Base-by-base conservation (phyloP, 768 basidiomycete genomes). In the Phaeolepiota aurea region DNA sequence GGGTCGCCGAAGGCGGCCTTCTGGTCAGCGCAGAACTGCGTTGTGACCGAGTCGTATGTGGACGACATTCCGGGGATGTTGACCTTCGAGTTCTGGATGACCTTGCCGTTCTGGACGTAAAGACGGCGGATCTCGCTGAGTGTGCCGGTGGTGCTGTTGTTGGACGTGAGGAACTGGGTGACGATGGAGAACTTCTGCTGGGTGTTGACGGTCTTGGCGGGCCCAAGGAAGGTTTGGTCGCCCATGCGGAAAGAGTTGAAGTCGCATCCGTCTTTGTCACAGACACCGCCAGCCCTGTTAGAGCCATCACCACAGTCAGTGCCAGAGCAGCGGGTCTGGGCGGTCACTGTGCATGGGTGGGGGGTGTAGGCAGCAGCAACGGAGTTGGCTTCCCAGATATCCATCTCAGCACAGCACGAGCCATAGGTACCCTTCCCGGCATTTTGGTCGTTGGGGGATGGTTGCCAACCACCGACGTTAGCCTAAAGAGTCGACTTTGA, bases 221-320 rank as follows among this genome's bases (percentile, higher is more conserved):
- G 50, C 18, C 76, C 76, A 54, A 66, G 65, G 71, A 76, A 77
- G 35, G 52, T 42, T 42, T 49, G 54, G 52, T 60, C 54, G 28
- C 75, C 74, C 69, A 72, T 65, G 47, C 75, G 74, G 66, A 54
- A 78, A 12, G 76, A 72, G 69, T 76, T 78, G 69, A 74, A 78
- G 51, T 77, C 76, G 58, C 76, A 78, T 23, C 76, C 75, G 46
- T 72, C 73, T 41, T 63, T 60, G 56, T 78, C 75, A 56, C 76
- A 78, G 25, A 70, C 52, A 39, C 67, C 65, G 44, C 50, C 59
- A 51, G 67, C 63, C 43, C 71, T 59, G 54, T 63, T 50, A 40
- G 38, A 37, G 41, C 51, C 58, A 42, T 7, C 5, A 15, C 60
- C 58, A 45, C 71, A 72, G 7, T 59, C 53, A 37, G 51, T 56